Base-by-base conservation (phyloP, 768 basidiomycete species). In the Coprinellus aureogranulatus region DNA sequence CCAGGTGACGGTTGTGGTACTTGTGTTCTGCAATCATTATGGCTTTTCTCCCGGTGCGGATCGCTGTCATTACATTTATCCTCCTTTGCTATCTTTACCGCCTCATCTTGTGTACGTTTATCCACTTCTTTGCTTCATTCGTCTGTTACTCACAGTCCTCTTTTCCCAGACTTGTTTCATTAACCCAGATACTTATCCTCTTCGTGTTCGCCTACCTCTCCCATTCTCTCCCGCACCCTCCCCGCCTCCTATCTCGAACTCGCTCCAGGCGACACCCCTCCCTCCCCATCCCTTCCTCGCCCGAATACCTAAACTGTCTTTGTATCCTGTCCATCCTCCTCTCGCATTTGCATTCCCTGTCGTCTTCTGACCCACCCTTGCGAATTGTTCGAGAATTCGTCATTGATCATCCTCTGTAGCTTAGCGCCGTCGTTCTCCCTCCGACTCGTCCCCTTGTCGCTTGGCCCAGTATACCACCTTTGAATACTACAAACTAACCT, bases 31-130 rank as follows among this genome's bases (percentile, higher is more conserved):
- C 34, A 34, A 34, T 14, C 34, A 34, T 34, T 6, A 34, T 34
- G 14, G 34, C 34, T 34, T 34, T 34, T 34, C 34, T 14, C 34
- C 34, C 34, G 34, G 34, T 34, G 34, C 34, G 34, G 14, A 34
- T 6, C 34, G 34, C 34, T 34, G 8, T 34, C n/a, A n/a, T n/a
- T 23, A n/a, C 45, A 20, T 20, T 30, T 28, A 18, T 28, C 31
- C 27, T n/a, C 39, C n/a, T 31, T 34, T 45, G 10, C 25, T 41
- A 20, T 49, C 16, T 54, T 59, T 44, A 52, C 18, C 23, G 16
- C 16, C n/a, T 53, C 34, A 4, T 9, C 51, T 55, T 59, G 53
- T 47, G 58, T 53, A 53, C 18, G 53, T 34, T 34, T 6, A 14
- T 14, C 34, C 34, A 6, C 14, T 14, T 14, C 6, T 34, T 14